These are phyloP conservation scores for Verticillium dahliae DNA, from an alignment of 2,329 filamentous ascomycete genomes.

Conservation along the genomic window DNA sequence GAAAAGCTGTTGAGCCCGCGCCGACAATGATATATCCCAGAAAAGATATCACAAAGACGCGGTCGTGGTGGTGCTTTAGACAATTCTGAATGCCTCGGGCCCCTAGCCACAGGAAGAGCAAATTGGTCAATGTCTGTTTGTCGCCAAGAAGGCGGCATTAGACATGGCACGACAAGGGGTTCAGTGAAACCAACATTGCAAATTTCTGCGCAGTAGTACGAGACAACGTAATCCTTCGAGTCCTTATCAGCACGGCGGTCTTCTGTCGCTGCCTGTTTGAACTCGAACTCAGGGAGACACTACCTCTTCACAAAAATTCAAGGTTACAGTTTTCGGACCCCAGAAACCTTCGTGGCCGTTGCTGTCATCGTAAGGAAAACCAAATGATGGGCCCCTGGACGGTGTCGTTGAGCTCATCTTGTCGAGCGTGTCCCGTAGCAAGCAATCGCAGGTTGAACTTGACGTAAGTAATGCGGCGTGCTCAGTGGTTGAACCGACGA, in stretches of 20 bases:
- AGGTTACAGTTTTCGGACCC: conserved; percentile 63
- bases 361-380: conserved; percentile 9
- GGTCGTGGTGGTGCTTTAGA: conserved; percentile 63
- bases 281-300: neutral
- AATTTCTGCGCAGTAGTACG: conserved; percentile 68
- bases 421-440: neutral
- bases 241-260: neutral
- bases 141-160: neutral
- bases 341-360: conserved; percentile 45
- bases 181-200: conserved; percentile 44
- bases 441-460: neutral
- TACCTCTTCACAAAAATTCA: conserved; percentile 79
- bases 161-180: neutral
- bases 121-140: conserved; percentile 66
- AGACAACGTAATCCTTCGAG: conserved; percentile 57
- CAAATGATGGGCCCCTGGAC: neutral
- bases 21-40: conserved; percentile 48
- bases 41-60: conserved; percentile 64
- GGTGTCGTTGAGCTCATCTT: neutral
- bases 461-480: neutral
- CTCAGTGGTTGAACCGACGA: neutral
- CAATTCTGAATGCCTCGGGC: conserved; percentile 70
- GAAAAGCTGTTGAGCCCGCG: conserved; percentile 49
- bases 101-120: conserved; percentile 74
- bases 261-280: neutral